phyloP scores from a whole-genome alignment of 2,329 filamentous ascomycete species.

The Juglanconis oblonga region DNA sequence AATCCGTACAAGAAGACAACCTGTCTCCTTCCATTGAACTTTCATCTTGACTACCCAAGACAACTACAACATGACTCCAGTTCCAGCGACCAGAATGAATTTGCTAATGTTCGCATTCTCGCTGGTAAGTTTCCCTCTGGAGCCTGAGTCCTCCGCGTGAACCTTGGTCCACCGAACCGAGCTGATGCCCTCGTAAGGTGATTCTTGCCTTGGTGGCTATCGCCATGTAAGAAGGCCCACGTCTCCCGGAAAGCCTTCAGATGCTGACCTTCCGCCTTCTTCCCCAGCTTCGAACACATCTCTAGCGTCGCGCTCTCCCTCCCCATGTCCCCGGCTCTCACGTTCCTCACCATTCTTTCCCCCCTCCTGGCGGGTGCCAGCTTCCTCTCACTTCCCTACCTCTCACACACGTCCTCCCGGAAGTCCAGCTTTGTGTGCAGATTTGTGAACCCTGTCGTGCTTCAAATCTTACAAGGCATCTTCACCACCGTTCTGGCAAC shows the following conservation, averaged over 20 bases:
- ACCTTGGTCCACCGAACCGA: background rate
- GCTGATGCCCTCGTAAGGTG: slow-evolving; percentile 16
- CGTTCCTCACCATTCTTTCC: slow-evolving; percentile 37
- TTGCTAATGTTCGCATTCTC: background rate
- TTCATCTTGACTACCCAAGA: no score
- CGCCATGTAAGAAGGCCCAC: slow-evolving; percentile 19
- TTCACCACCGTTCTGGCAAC: slow-evolving; percentile 43
- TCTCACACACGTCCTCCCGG: slow-evolving; percentile 26
- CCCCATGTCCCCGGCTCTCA: slow-evolving; percentile 33
- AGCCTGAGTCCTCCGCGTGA: background rate
- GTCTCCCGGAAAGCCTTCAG: background rate
- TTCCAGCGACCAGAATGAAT: background rate
- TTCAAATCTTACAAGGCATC: slow-evolving; percentile 42
- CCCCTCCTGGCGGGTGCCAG: slow-evolving; percentile 38
- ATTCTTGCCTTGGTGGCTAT: slow-evolving; percentile 23
- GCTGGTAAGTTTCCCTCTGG: background rate
- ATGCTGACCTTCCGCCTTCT: slow-evolving; percentile 4
- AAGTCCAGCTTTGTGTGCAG: slow-evolving; percentile 16
- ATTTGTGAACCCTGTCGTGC: slow-evolving; percentile 29
- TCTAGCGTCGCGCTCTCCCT: slow-evolving; percentile 37
- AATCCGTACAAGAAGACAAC: no score
- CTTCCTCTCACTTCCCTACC: slow-evolving; percentile 32
- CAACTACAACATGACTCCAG: no score
- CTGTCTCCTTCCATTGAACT: background rate
- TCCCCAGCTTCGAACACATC: slow-evolving; percentile 36